Percentiles rank a stretch among this genome's conserved stretches.
Conservation (phyloP, 352 stramenopile genomes). For the Saprolegnia parasitica region DNA sequence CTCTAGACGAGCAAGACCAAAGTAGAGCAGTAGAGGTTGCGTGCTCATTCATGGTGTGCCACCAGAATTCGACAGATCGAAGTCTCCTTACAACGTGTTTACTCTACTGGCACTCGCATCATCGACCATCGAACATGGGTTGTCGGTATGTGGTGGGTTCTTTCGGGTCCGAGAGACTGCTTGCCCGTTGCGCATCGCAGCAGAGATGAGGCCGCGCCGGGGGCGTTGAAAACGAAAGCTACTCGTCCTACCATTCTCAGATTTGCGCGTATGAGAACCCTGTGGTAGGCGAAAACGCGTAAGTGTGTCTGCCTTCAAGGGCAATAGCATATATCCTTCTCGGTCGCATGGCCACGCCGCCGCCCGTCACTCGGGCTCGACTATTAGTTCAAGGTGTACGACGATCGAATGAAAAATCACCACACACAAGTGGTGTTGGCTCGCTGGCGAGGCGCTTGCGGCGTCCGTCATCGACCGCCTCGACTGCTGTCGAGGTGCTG, state of each 20-base stretch:
- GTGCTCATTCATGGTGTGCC: no score
- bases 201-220: not conserved
- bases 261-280: not conserved
- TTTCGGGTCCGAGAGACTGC: not conserved
- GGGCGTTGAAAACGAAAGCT: constrained; percentile 2
- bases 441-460: not conserved
- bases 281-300: not conserved
- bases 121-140: no score
- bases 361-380: no score
- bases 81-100: no score
- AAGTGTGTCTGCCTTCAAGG: not conserved
- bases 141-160: not conserved
- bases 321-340: not conserved
- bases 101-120: no score
- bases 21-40: no score
- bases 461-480: not conserved
- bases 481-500: not conserved
- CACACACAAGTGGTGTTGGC: no score
- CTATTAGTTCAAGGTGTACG: no score
- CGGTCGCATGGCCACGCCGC: no score
- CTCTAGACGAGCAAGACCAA: no score
- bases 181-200: not conserved
- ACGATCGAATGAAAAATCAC: no score
- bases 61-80: no score
- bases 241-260: not conserved